Percentiles rank a stretch among this genome's conserved stretches.
Evolutionary conservation across 2,329 filamentous ascomycete genomes (phyloP).

Genomic region (Fusarium hostae): DNA sequence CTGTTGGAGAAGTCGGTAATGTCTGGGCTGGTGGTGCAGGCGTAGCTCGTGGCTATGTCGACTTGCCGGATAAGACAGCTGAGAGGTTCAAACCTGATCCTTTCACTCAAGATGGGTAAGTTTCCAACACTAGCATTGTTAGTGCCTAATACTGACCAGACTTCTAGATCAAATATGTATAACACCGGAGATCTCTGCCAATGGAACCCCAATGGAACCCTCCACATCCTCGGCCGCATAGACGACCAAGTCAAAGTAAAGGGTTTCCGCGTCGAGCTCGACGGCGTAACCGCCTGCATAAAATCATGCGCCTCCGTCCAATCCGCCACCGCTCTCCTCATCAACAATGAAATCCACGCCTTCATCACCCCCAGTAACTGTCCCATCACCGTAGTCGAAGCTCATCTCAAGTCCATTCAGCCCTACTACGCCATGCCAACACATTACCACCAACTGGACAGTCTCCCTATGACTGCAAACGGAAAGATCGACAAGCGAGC

Average conservation of each 20-base stretch:
- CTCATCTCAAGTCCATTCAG: slow-evolving; percentile 55
- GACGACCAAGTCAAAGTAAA: slow-evolving; percentile 73
- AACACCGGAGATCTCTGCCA: slow-evolving; percentile 68
- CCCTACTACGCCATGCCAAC: slow-evolving; percentile 67
- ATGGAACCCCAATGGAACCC: slow-evolving; percentile 63
- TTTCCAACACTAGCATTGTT: background rate
- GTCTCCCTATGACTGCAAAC: slow-evolving; percentile 63
- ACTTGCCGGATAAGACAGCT: slow-evolving; percentile 62
- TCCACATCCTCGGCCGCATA: slow-evolving; percentile 65
- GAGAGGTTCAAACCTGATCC: slow-evolving; percentile 61
- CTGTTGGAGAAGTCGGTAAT: slow-evolving; percentile 60
- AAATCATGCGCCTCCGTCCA: slow-evolving; percentile 57
- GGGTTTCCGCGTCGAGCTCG: slow-evolving; percentile 70
- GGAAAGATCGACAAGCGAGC: slow-evolving; percentile 66
- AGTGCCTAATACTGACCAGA: background rate
- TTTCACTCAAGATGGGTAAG: slow-evolving; percentile 63
- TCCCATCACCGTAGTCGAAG: slow-evolving; percentile 51
- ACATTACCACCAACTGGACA: slow-evolving; percentile 54
- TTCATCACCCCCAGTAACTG: slow-evolving; percentile 57
- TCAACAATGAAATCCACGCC: slow-evolving; percentile 60
- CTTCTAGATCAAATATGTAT: slow-evolving; percentile 59
- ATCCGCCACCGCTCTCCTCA: slow-evolving; percentile 59
- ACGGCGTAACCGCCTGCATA: slow-evolving; percentile 63
- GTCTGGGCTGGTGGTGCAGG: slow-evolving; percentile 67
- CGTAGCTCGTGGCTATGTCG: slow-evolving; percentile 66